These are phyloP conservation scores for Botrytis pseudocinerea DNA, from an alignment of 2,329 filamentous ascomycete genomes.

Conservation along the genomic window DNA sequence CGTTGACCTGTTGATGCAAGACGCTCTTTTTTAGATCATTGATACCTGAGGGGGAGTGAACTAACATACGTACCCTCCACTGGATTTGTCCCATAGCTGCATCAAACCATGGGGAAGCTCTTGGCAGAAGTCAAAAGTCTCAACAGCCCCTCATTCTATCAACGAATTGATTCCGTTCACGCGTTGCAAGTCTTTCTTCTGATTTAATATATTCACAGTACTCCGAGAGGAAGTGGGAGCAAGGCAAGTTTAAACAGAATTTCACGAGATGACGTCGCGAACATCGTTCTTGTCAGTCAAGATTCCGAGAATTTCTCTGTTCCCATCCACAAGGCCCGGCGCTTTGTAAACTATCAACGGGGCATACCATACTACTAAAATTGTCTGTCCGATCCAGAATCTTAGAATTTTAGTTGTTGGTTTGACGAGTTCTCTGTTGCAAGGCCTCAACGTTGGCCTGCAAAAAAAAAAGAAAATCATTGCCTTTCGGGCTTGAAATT, in stretches of 20 bases:
- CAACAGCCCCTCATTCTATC: background rate
- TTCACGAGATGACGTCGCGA: background rate
- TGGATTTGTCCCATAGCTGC: background rate
- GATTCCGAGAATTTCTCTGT: background rate
- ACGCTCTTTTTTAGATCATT: background rate
- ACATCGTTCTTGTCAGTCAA: background rate
- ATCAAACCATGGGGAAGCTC: background rate
- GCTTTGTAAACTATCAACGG: background rate
- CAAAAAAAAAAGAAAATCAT: background rate
- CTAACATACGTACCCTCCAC: background rate
- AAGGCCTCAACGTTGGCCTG: background rate
- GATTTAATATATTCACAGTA: background rate
- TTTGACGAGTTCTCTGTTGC: background rate
- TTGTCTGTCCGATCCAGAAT: background rate
- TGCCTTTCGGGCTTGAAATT: background rate
- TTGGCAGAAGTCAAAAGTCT: no score
- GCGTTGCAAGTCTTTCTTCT: background rate
- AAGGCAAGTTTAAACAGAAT: background rate
- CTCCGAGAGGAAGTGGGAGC: background rate
- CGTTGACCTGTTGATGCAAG: background rate
- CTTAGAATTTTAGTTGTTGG: background rate
- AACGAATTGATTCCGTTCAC: background rate
- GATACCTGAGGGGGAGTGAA: no score
- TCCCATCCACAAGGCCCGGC: background rate
- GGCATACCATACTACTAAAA: background rate